Conservation (phyloP, 306 rosid species). For the Oxytropis ochrocephala region DNA sequence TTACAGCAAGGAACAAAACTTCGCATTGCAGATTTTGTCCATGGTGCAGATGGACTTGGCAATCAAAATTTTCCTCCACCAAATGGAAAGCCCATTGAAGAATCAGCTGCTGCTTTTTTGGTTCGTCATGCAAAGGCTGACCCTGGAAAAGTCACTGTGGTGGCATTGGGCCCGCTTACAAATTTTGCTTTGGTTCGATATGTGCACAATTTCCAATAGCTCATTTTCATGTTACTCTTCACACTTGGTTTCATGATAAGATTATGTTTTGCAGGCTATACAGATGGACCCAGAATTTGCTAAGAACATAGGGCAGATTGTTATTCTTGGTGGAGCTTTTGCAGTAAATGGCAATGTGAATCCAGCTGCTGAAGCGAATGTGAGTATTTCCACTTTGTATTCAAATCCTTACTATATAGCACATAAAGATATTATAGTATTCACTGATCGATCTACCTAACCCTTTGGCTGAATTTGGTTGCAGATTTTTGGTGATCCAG, state of each 20-base stretch:
- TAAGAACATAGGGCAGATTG: slow-evolving; percentile 68
- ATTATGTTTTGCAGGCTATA: slow-evolving; percentile 50
- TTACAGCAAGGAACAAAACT: slow-evolving; percentile 67
- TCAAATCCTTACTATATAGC: neutral
- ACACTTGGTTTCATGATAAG: neutral
- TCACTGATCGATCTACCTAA: slow-evolving; percentile 4
- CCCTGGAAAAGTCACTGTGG: slow-evolving; percentile 78
- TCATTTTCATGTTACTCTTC: neutral
- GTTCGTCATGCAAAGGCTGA: slow-evolving; percentile 65
- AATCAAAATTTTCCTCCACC: slow-evolving; percentile 94
- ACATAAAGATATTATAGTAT: neutral
- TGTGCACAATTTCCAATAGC: slow-evolving; percentile 13
- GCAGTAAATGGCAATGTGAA: slow-evolving; percentile 89
- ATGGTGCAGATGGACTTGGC: slow-evolving; percentile 90
- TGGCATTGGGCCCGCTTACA: slow-evolving; percentile 92
- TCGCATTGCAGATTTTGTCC: slow-evolving; percentile 86
- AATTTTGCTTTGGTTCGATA: slow-evolving; percentile 76
- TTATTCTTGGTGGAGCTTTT: slow-evolving; percentile 87
- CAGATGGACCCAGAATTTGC: slow-evolving; percentile 69
- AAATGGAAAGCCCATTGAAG: slow-evolving; percentile 63
- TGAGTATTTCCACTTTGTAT: slow-evolving; percentile 23
- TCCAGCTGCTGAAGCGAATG: slow-evolving; percentile 96
- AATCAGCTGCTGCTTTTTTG: slow-evolving; percentile 63
- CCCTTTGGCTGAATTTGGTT: slow-evolving; percentile 8
- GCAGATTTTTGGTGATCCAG: slow-evolving; percentile 91